These are phyloP conservation scores for Saccharomyces jurei DNA, from an alignment of 805 yeast genomes.

Conservation along the genomic window DNA sequence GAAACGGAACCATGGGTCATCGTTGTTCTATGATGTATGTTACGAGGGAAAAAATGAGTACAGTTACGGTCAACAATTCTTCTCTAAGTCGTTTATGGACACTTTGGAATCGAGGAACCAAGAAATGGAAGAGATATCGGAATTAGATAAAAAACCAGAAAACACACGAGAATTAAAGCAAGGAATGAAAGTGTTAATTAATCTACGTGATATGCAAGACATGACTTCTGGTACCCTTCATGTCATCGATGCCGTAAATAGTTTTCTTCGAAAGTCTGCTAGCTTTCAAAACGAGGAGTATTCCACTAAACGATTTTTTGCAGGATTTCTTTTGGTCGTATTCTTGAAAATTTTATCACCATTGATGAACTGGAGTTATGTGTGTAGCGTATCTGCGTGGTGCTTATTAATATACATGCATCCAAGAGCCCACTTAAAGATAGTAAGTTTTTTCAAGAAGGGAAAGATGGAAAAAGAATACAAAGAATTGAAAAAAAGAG, in stretches of 20 bases:
- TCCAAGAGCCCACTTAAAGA: constrained; percentile 40
- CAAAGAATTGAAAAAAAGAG: not conserved
- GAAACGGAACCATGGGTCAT: constrained; percentile 44
- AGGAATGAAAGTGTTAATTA: constrained; percentile 40
- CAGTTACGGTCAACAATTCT: constrained; percentile 30
- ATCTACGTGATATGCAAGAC: constrained; percentile 68
- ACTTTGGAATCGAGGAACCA: not conserved
- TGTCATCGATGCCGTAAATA: constrained; percentile 44
- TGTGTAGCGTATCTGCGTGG: constrained; percentile 58
- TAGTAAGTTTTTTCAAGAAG: constrained; percentile 18
- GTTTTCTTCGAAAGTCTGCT: constrained; percentile 51
- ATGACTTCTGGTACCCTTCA: constrained; percentile 47
- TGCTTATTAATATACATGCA: constrained; percentile 42
- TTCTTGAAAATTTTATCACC: constrained; percentile 38
- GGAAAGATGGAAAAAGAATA: constrained; percentile 10
- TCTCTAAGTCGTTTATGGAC: constrained; percentile 25
- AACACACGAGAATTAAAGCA: not conserved
- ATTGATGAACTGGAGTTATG: constrained; percentile 55
- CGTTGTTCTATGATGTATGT: constrained; percentile 36
- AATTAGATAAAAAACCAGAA: constrained; percentile 1
- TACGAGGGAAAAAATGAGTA: constrained; percentile 7
- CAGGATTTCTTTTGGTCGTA: constrained; percentile 33
- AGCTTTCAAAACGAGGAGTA: constrained; percentile 63
- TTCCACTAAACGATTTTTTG: constrained; percentile 53
- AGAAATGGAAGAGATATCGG: constrained; percentile 4